Evolutionary conservation across 2,329 filamentous ascomycete species (phyloP), one percentile per base, ranked within the genome.

Genomic region (Monosporascus cannonballus): DNA sequence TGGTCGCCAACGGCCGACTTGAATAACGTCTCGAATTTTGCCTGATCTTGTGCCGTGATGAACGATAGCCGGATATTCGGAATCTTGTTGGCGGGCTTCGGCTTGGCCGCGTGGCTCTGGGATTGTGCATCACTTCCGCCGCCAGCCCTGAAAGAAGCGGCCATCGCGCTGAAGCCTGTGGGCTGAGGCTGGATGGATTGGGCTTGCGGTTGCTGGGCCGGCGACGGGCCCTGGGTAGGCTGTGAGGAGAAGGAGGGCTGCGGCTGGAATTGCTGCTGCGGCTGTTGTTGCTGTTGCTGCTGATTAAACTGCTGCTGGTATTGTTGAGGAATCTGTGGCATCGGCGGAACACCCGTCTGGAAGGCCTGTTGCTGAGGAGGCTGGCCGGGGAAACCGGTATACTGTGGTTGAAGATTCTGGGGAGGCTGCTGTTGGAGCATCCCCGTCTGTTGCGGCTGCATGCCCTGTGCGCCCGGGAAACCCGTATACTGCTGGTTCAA

Each of bases 21-120:
- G 78, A 99, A 99, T 42, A 99, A 75, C 53, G 94, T 94, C 76
- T 99, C 94, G 64, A 99, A 99, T 73, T 96, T 96, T 65, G 90
- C 83, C 72, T 99, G 94, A 67, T 99, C 94, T 64, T 87, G 84
- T 25, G 90, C 92, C 3, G 93, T 96, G 66, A 99, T 96, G 70
- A 99, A 99, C 3, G 92, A 96, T 56, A 99, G 75, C 48, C 94
- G 83, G 59, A 97, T 95, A 68, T 89, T 97, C 27, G 94, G 94
- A 52, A 99, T 96, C 74, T 88, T 94, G 61, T 81, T 85, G 14
- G 79, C 73, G 44, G 76, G 69, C 63, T 83, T 84, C 53, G 42
- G 22, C 42, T 75, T 71, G 7, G 75, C 68, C 54, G 75, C 68
- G 56, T 74, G 71, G 25, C 74, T 73, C 58, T 73, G 70, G 2